These are phyloP conservation scores for Nemophila menziesii DNA, from an alignment of 257 asterid species.

Conservation along the genomic window DNA sequence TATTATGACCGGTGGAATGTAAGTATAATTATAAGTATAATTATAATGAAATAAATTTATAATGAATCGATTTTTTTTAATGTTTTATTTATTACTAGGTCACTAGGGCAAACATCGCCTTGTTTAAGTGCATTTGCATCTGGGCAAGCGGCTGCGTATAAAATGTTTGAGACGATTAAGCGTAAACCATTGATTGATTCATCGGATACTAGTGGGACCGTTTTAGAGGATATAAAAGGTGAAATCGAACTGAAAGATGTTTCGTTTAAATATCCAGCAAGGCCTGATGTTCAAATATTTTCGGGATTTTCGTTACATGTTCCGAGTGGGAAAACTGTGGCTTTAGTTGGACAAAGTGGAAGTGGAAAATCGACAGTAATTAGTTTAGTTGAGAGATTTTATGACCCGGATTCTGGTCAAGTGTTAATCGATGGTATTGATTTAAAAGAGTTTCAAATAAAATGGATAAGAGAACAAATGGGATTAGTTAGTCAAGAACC, in stretches of 20 bases:
- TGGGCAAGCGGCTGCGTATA: constrained; percentile 53
- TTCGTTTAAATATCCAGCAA: constrained; percentile 52
- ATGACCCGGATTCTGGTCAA: constrained; percentile 58
- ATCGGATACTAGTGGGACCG: constrained; percentile 27
- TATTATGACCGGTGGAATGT: constrained; percentile 59
- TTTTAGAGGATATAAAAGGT: constrained; percentile 40
- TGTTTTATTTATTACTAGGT: constrained; percentile 21
- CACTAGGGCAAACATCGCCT: constrained; percentile 55
- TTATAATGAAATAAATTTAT: neutral
- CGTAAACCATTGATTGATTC: constrained; percentile 44
- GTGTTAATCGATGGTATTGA: constrained; percentile 47
- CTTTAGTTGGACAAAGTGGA: constrained; percentile 80
- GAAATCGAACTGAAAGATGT: constrained; percentile 65
- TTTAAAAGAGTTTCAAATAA: constrained; percentile 31
- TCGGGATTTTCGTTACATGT: constrained; percentile 41
- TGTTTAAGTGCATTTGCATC: constrained; percentile 45
- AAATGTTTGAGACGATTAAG: constrained; percentile 48
- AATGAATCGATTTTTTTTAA: neutral
- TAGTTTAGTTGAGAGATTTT: constrained; percentile 58
- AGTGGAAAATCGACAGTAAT: constrained; percentile 73
- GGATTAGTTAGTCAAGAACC: constrained; percentile 86
- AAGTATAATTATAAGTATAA: constrained; percentile 13
- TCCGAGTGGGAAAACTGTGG: constrained; percentile 39
- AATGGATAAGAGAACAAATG: constrained; percentile 46
- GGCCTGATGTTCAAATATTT: constrained; percentile 64